A percentile compares a stretch with the other conserved stretches of the same genome.
Evolutionary conservation across 2,329 filamentous ascomycete species (phyloP).

Genomic region (Diaporthe citrichinensis): DNA sequence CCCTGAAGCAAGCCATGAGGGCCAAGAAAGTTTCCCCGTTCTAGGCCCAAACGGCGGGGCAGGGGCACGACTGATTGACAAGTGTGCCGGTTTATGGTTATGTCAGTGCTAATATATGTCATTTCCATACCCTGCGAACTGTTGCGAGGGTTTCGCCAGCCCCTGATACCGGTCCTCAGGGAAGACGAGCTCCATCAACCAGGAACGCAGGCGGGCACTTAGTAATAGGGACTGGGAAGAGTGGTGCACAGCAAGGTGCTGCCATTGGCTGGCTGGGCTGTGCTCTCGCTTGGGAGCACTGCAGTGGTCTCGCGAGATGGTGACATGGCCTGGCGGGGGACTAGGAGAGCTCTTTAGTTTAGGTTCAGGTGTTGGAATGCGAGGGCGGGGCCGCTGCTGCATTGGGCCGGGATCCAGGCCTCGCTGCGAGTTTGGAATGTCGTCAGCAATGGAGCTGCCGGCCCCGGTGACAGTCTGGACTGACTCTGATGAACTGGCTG

Average conservation of each 20-base stretch:
- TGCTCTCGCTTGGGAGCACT: background rate
- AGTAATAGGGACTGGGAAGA: background rate
- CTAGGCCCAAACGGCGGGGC: slow-evolving; percentile 19
- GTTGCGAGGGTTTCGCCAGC: background rate
- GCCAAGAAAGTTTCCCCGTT: slow-evolving; percentile 23
- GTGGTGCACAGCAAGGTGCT: background rate
- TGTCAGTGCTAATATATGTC: slow-evolving; percentile 33
- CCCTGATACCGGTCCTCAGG: background rate
- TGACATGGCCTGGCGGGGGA: background rate
- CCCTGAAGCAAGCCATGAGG: slow-evolving; percentile 24
- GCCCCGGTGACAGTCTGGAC: background rate
- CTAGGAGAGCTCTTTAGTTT: background rate
- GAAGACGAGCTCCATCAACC: slow-evolving; percentile 7
- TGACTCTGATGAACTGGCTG: slow-evolving; percentile 16
- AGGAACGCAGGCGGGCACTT: background rate
- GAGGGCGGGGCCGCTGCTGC: slow-evolving; percentile 5
- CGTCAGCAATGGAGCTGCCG: slow-evolving; percentile 14
- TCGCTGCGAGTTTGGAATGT: slow-evolving; percentile 4
- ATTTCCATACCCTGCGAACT: slow-evolving; percentile 23
- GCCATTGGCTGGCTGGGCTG: background rate
- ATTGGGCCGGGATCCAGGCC: slow-evolving; percentile 1
- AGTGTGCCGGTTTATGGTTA: slow-evolving; percentile 20
- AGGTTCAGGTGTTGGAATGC: slow-evolving; percentile 14
- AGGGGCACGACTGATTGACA: slow-evolving; percentile 9
- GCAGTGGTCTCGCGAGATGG: background rate